Conservation (phyloP, 2,329 filamentous ascomycete genomes). For the Clarireedia sp. region DNA sequence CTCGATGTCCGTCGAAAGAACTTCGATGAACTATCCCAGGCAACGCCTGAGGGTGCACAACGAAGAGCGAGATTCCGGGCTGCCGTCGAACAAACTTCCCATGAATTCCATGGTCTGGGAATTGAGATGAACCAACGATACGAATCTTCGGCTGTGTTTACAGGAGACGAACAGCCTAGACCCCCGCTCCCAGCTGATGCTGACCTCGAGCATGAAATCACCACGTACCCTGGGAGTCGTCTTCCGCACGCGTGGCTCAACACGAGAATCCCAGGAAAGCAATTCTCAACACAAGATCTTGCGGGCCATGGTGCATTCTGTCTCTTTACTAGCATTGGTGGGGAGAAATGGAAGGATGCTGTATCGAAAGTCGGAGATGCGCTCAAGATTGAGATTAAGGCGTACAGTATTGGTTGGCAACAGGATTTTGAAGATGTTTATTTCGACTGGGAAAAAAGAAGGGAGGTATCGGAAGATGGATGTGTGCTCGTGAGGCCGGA, state of each 20-base stretch:
- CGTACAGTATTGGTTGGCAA: neutral
- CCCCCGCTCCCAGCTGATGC: constrained; percentile 14
- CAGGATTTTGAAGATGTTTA: constrained; percentile 9
- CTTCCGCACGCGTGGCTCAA: constrained; percentile 25
- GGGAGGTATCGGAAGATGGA: constrained; percentile 8
- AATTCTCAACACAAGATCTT: constrained; percentile 23
- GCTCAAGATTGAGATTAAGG: constrained; percentile 4
- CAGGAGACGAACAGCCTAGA: constrained; percentile 15
- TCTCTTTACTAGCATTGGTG: constrained; percentile 16
- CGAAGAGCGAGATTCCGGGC: constrained; percentile 8
- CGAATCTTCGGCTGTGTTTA: constrained; percentile 12
- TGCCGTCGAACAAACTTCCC: neutral
- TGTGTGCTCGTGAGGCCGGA: constrained; percentile 17
- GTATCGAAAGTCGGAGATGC: neutral
- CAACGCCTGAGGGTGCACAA: constrained; percentile 9
- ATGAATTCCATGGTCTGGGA: constrained; percentile 20
- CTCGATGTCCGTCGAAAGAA: constrained; percentile 16
- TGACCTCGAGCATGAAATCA: constrained; percentile 17
- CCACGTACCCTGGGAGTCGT: constrained; percentile 23
- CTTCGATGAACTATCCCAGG: constrained; percentile 8
- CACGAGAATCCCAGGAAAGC: constrained; percentile 1
- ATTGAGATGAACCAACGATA: constrained; percentile 24
- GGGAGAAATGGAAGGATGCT: constrained; percentile 11
- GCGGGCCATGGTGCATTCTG: constrained; percentile 7
- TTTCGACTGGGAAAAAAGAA: constrained; percentile 8